Conservation (phyloP, 1,284 basidiomycete genomes). For the Ganoderma multipileum region DNA sequence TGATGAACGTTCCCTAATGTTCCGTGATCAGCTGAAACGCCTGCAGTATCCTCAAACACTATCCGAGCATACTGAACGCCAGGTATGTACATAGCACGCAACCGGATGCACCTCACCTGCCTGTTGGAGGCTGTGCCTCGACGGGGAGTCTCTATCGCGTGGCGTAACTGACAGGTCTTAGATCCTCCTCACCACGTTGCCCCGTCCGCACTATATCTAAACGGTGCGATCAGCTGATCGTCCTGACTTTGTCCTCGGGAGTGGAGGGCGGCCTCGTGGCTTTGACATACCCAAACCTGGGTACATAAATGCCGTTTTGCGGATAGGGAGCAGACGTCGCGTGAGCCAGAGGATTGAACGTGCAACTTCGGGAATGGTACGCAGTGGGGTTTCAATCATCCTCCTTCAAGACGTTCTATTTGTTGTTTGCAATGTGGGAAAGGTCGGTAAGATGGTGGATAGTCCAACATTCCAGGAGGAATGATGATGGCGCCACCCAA, state of each 20-base stretch:
- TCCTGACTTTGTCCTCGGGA: neutral
- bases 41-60: neutral
- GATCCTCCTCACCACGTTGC: slow-evolving; percentile 2
- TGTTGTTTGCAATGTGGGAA: neutral
- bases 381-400: neutral
- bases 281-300: neutral
- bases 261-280: neutral
- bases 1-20: neutral
- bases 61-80: slow-evolving; percentile 4
- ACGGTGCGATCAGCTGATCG: neutral
- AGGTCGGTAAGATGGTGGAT: neutral
- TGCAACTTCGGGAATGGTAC: neutral
- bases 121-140: neutral
- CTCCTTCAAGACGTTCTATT: neutral
- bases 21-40: neutral
- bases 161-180: neutral
- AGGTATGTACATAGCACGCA: neutral
- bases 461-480: neutral
- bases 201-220: neutral
- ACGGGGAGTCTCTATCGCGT: neutral
- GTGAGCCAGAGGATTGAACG: neutral
- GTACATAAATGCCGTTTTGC: neutral
- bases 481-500: neutral
- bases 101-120: neutral
- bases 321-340: neutral